Base-by-base conservation (phyloP, 2,329 filamentous ascomycete species). In the Alternaria consortialis region DNA sequence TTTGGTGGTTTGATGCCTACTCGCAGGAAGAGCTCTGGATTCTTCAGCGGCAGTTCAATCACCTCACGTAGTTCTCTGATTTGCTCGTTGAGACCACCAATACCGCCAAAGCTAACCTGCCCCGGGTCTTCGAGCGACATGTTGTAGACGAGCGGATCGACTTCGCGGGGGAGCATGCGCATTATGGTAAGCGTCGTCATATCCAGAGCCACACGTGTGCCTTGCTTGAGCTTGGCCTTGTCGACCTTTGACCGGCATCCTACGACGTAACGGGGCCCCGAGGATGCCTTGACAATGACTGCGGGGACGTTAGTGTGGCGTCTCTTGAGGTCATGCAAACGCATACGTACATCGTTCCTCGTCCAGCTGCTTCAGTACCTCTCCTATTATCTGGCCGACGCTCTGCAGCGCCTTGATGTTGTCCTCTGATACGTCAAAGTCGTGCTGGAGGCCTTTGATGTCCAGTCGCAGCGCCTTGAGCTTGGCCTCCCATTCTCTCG, bases 121-220 rank as follows among this genome's bases (percentile, higher is more conserved):
- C 95, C 95, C 0, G 95, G 95, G 78, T 99, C 95, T 80, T 99
- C 95, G 72, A 99, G 83, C 20, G 95, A 99, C 95, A 99, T 99
- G 85, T 99, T 99, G 87, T 99, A 99, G 71, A 99, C 95, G 70
- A 99, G 86, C 20, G 95, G 95, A 77, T 99, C 95, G 77, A 99
- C 96, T 84, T 99, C 95, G 80, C 95, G 91, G 62, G 95, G 96
- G 47, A 99, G 86, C 95, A 99, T 99, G 76, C 95, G 92, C 95
- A 99, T 99, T 81, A 99, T 99, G 63, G 95, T 99, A 71, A 99
- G 91, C 20, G 95, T 99, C 53, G 95, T 99, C 95, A 99, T 99
- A 77, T 99, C 95, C 62, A 99, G 90, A 34, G 95, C 94, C 56
- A 99, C 95, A 76, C 95, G 92, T 29, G 94, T 97, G 74, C 96